Conservation (phyloP, 495 filamentous ascomycete genomes). For the Xylaria intraflava region DNA sequence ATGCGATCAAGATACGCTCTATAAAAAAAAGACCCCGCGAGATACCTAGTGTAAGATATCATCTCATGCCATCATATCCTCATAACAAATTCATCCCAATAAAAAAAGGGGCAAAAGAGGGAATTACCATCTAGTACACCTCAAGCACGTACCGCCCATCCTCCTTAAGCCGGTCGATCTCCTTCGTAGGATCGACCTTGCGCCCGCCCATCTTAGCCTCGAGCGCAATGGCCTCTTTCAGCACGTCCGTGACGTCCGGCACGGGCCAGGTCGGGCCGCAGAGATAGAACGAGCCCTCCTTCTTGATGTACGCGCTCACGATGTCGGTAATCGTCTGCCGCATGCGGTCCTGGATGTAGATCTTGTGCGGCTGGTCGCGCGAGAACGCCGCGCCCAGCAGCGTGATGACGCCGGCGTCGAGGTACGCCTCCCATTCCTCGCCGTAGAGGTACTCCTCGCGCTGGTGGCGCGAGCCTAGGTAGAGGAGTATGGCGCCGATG, state of each 20-base stretch:
- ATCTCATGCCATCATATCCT: background rate
- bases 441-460: conserved; percentile 98
- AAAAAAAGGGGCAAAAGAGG: too few relatives aligned
- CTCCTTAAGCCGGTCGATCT: conserved; percentile 96
- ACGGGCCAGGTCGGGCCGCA: conserved; percentile 98
- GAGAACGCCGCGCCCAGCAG: conserved; percentile 92
- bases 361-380: conserved; percentile 94
- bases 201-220: conserved; percentile 62
- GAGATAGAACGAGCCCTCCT: conserved; percentile 90
- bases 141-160: conserved; percentile 89
- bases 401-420: conserved; percentile 91
- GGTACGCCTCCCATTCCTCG: conserved; percentile 98
- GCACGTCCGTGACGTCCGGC: conserved; percentile 90
- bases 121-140: conserved; percentile 64
- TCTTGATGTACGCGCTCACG: conserved; percentile 77
- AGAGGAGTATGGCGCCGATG: conserved; percentile 87
- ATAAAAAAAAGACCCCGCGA: too few relatives aligned
- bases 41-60: too few relatives aligned
- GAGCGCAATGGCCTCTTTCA: conserved; percentile 84
- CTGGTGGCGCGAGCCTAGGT: conserved; percentile 95
- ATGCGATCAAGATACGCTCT: too few relatives aligned
- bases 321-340: conserved; percentile 80
- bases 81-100: background rate
- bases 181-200: conserved; percentile 83
- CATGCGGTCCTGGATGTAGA: conserved; percentile 99